These are phyloP conservation scores for Loxodes magnus DNA, from an alignment of 73 alveolate genomes.

Conservation along the genomic window DNA sequence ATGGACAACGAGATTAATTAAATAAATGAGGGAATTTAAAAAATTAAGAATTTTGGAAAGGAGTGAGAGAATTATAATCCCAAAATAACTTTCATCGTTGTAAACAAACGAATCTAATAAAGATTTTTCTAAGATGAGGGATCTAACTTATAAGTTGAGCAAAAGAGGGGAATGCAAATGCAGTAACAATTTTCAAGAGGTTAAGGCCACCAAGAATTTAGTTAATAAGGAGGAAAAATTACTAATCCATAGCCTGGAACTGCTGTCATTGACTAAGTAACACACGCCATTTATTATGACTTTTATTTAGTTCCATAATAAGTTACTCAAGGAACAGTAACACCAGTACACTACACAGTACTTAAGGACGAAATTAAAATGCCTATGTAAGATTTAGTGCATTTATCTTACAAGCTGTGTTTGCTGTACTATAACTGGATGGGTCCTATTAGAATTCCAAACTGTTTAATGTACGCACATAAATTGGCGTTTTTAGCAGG, in stretches of 20 bases:
- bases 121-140: slow-evolving; percentile 19
- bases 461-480: slow-evolving; percentile 59
- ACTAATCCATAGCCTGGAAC: slow-evolving; percentile 61
- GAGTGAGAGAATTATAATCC: slow-evolving; percentile 15
- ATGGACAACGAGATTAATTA: slow-evolving; percentile 23
- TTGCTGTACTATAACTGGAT: slow-evolving; percentile 64
- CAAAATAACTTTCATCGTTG: slow-evolving; percentile 38
- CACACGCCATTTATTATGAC: slow-evolving; percentile 25
- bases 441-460: slow-evolving; percentile 66
- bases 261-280: slow-evolving; percentile 38
- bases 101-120: slow-evolving; percentile 42
- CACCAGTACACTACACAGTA: slow-evolving; percentile 62
- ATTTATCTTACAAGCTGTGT: slow-evolving; percentile 64
- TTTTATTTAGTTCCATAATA: slow-evolving; percentile 54
- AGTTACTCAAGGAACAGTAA: slow-evolving; percentile 47
- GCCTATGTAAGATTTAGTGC: slow-evolving; percentile 23
- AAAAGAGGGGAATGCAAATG: too few relatives aligned
- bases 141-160: too few relatives aligned
- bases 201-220: not conserved
- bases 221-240: slow-evolving; percentile 13
- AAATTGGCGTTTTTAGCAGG: slow-evolving; percentile 50
- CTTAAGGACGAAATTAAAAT: slow-evolving; percentile 26
- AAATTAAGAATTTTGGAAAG: slow-evolving; percentile 10
- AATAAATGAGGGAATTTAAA: slow-evolving; percentile 28
- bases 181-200: slow-evolving; percentile 12